Base-by-base conservation (phyloP, 257 asterid species). In the Penstemon barbatus region DNA sequence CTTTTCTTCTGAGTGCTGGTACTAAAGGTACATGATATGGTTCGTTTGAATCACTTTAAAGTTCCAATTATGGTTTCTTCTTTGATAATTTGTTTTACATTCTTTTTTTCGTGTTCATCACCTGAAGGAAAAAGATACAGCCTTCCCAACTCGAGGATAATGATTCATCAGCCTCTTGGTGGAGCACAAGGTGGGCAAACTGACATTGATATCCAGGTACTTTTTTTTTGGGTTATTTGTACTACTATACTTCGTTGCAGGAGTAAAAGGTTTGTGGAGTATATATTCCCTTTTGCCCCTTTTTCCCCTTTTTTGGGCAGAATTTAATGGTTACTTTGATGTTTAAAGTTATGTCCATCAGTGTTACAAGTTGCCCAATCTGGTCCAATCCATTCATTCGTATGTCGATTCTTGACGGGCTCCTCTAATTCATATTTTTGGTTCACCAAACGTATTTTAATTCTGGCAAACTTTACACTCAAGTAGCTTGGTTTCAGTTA, bases 111-210 rank as follows among this genome's bases (percentile, higher is more conserved):
- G 68, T 65, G 53, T 33, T 73, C 66, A 3, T 73, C 53, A 53
- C 40, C 65, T 77, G 63, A 53, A 89, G 96, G 96, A 44, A 89
- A 89, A 82, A 81, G 96, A 75, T 89, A 83, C 46, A 89, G 96
- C 77, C 86, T 86, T 68, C 91, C 92, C 37, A 83, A 86, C 80
- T 86, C 94, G 15, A 83, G 93, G 81, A 84, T 86, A 79, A 86
- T 86, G 96, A 87, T 89, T 68, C 97, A 90, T 83, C 97, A 90
- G 79, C 97, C 97, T 54, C 88, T 87, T 67, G 97, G 97, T 75
- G 97, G 95, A 71, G 89, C 89, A 19, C 95, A 90, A 74, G 97
- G 97, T 80, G 78, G 77, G 38, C 93, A 85, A 80, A 84, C 89
- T 46, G 95, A 87, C 73, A 72, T 90, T 66, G 93, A 90, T 61